Conservation (phyloP, 306 rosid genomes). For the Fragaria vesca region DNA sequence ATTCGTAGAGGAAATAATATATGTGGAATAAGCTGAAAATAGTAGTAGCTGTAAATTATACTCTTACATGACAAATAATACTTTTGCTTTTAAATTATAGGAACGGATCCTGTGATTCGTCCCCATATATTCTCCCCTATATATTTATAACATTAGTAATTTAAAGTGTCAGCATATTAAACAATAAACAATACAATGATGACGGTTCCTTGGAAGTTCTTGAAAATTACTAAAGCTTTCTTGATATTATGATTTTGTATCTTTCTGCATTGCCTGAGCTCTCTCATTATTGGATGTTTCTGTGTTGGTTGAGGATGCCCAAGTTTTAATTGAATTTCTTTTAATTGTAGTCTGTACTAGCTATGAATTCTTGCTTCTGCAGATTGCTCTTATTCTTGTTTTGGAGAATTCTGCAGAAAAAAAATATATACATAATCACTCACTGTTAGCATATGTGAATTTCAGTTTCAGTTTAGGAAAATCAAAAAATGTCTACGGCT, state of each 20-base stretch:
- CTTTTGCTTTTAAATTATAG: background rate
- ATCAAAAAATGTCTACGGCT: background rate
- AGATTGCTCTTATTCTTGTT: background rate
- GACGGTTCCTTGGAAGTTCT: background rate
- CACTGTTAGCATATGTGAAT: background rate
- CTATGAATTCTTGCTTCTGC: constrained; percentile 3
- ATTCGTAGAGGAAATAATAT: background rate
- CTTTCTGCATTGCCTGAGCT: constrained; percentile 2
- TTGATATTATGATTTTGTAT: background rate
- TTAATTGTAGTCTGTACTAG: background rate
- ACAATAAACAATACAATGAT: background rate
- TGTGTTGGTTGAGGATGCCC: background rate
- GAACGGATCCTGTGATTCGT: background rate
- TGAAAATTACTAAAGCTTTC: background rate
- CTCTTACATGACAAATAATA: background rate
- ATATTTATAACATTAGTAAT: background rate
- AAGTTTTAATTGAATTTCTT: background rate
- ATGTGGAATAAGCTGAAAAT: background rate
- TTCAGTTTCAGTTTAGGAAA: background rate
- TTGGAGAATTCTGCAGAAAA: background rate
- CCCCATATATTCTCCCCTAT: background rate
- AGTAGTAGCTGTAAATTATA: background rate
- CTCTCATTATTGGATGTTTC: background rate
- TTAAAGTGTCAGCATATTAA: background rate
- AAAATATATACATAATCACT: background rate